Evolutionary conservation across 2,329 filamentous ascomycete species (phyloP), one percentile per base, ranked within the genome.

Genomic region (Cladosporium oxysporum): DNA sequence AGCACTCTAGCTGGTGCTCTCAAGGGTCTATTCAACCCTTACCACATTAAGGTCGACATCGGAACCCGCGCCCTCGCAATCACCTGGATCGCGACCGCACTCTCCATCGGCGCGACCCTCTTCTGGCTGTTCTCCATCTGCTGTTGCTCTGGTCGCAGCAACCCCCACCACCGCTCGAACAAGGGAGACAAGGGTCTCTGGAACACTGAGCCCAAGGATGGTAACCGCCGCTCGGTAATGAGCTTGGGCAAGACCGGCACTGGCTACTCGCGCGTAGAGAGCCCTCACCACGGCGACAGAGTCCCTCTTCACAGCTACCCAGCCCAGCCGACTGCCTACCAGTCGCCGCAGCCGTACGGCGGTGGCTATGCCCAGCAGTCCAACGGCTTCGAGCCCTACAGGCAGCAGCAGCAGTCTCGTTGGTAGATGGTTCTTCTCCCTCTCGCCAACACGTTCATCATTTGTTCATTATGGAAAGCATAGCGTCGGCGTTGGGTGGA

Each of bases 81-180:
- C 23, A 87, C 90, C 72, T 97, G 93, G 92, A 83, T 98, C 67
- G 89, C 89, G 52, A 89, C 90, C 47, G 91, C 87, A 31, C 93
- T 96, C 76, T 89, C 90, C 68, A 76, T 95, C 37, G 91, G 79
- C 50, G 90, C 90, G 8, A 87, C 87, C 69, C 80, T 97, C 76
- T 97, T 98, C 89, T 98, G 95, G 94, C 82, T 93, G 75, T 87
- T 96, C 78, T 92, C 89, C 78, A 86, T 91, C 74, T 98, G 94
- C 89, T 98, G 93, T 87, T 97, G 93, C 84, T 88, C 86, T 72
- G 91, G 92, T 57, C 83, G 84, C 72, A 83, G 80, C 64, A 80
- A 81, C 31, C 82, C 82, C 62, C 76, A 80, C 74, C 80, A 80
- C 69, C 70, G 76, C 67, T 76, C 75, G 62, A 80, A 81, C 67